Conservation (phyloP, 768 basidiomycete species). For the Chlorophyllum brunneum region DNA sequence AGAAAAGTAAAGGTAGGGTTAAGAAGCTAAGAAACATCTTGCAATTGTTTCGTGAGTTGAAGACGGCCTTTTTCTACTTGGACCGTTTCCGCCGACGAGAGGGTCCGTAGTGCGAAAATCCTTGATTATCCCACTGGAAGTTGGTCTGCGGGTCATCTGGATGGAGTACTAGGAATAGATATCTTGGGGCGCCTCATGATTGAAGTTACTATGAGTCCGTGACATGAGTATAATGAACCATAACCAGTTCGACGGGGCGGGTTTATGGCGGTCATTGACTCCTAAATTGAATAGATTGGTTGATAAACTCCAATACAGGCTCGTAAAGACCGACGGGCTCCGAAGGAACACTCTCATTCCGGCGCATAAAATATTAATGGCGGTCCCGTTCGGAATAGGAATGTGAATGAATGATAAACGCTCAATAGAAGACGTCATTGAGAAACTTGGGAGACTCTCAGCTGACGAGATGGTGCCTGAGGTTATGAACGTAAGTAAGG, state of each 20-base stretch:
- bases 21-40: not conserved
- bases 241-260: not conserved
- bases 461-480: not conserved
- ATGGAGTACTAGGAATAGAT: not conserved
- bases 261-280: conserved; percentile 1
- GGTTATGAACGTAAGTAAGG: not conserved
- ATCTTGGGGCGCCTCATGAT: not conserved
- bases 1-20: not conserved
- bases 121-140: not conserved
- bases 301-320: not conserved
- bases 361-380: not conserved
- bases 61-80: not conserved
- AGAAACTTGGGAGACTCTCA: not conserved
- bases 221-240: conserved; percentile 3
- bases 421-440: not conserved
- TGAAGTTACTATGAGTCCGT: not conserved
- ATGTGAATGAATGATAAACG: not conserved
- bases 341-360: not conserved
- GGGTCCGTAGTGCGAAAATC: not conserved
- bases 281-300: not conserved
- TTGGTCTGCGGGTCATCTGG: not conserved
- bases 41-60: not conserved
- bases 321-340: not conserved
- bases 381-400: not conserved
- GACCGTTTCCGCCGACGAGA: not conserved